Evolutionary conservation across 75 land plant species (phyloP), one percentile per base, ranked within the genome.

Genomic region (Pinus albicaulis): DNA sequence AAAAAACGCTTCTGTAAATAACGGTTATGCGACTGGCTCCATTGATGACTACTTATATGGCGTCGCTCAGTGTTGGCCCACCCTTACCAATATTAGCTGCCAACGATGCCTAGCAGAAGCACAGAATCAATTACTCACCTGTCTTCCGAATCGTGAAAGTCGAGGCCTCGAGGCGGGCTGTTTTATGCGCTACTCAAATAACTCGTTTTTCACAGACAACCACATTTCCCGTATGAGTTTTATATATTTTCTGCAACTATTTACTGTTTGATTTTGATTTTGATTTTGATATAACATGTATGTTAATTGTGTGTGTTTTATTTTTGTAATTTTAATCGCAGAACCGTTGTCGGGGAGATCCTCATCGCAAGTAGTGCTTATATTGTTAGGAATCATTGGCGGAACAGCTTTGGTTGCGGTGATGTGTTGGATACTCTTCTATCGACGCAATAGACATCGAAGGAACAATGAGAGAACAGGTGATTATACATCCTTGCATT

Each of bases 91-190:
- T 4, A 23, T 23, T 2, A 28, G 2, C 8, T 86, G 88, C 52
- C 14, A 53, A 15, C 1, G 3, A 13, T 86, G 88, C 73, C 28
- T 86, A 41, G 36, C 26, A 14, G 14, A 63, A 12, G 85, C 82
- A 7, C 61, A 48, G 22, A 1, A 17, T 5, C 20, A 36, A 14
- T 60, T 52, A 17, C 4, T 26, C 0, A 34, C 66, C 12, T 59
- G 74, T n/a, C 15, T 82, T 75, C 69, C 57, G 55, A 28, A 75
- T 65, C 38, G 20, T 0, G 82, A 83, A 14, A 80, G 78, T 3
- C 76, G 74, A 66, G 82, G 48, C 2, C 55, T 80, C 16, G 80
- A 80, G 31, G 70, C 80, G 4, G 88, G 88, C 59, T 86, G 88
- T 66, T 82, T 63, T 31, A 4, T 86, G 19, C 73, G 82, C 20